Conservation (phyloP, 1,139 yeast genomes). For the Saccharomyces hybrid region DNA sequence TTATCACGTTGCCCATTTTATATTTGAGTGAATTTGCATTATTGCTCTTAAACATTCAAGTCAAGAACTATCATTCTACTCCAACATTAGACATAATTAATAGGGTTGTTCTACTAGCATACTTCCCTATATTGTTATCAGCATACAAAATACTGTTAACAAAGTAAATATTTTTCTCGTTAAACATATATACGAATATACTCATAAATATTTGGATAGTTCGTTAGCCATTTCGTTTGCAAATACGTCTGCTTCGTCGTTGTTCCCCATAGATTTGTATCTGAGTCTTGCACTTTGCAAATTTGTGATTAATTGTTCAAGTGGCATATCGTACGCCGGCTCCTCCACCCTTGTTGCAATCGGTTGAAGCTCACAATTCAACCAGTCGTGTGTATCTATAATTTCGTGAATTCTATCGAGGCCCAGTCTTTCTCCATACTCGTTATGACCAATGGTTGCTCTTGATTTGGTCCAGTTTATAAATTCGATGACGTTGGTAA, state of each 20-base stretch:
- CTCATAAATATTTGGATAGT: conserved; percentile 14
- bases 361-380: conserved; percentile 3
- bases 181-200: background rate
- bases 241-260: conserved; percentile 17
- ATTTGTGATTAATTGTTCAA: conserved; percentile 1
- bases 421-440: conserved; percentile 27
- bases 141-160: conserved; percentile 22
- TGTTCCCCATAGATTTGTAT: conserved; percentile 11
- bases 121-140: conserved; percentile 29
- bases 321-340: background rate
- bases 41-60: conserved; percentile 43
- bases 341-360: background rate
- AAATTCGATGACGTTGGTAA: conserved; percentile 5
- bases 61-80: conserved; percentile 34
- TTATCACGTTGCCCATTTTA: conserved; percentile 41
- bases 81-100: conserved; percentile 18
- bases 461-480: conserved; percentile 12
- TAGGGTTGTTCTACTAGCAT: conserved; percentile 25
- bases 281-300: conserved; percentile 21
- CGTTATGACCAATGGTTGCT: conserved; percentile 11
- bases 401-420: conserved; percentile 23
- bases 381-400: conserved; percentile 29
- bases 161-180: background rate
- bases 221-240: conserved; percentile 27
- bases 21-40: conserved; percentile 47